Conservation (phyloP, 768 basidiomycete species). For the Mycena haematopus region DNA sequence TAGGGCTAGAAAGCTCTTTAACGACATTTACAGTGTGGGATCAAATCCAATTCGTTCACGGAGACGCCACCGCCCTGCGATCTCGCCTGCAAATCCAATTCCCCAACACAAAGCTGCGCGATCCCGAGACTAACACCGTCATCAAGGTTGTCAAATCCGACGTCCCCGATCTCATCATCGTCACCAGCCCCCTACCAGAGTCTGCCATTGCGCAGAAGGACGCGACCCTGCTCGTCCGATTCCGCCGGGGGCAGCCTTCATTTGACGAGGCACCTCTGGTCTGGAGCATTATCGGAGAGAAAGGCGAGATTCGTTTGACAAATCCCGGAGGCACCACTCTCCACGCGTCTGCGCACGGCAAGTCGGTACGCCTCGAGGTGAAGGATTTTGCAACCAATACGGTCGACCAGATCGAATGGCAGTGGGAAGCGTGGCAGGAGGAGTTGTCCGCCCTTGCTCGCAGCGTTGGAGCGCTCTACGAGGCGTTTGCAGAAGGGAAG, state of each 20-base stretch:
- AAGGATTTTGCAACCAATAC: background rate
- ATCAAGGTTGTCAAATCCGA: slow-evolving; percentile 17
- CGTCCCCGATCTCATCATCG: slow-evolving; percentile 30
- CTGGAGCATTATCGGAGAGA: slow-evolving; percentile 28
- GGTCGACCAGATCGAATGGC: background rate
- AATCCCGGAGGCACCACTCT: background rate
- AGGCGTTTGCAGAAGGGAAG: slow-evolving; percentile 29
- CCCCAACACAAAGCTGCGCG: slow-evolving; percentile 19
- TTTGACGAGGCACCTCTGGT: slow-evolving; percentile 14
- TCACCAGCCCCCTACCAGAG: slow-evolving; percentile 21
- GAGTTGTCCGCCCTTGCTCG: background rate
- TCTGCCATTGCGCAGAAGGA: slow-evolving; percentile 12
- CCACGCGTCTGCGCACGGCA: background rate
- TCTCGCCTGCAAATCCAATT: slow-evolving; percentile 16
- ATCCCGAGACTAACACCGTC: slow-evolving; percentile 23
- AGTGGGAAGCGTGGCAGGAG: slow-evolving; percentile 19
- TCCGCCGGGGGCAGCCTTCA: slow-evolving; percentile 20
- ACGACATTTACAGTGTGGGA: slow-evolving; percentile 26
- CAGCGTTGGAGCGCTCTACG: slow-evolving; percentile 21
- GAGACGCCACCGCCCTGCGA: slow-evolving; percentile 16
- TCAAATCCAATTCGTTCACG: slow-evolving; percentile 27
- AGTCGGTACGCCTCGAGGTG: slow-evolving; percentile 1
- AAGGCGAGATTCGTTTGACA: slow-evolving; percentile 22
- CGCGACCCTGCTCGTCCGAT: slow-evolving; percentile 26
- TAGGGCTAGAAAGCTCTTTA: too few relatives aligned